These are phyloP conservation scores for Limnanthes douglasii DNA, from an alignment of 345 rosid species.

Conservation along the genomic window DNA sequence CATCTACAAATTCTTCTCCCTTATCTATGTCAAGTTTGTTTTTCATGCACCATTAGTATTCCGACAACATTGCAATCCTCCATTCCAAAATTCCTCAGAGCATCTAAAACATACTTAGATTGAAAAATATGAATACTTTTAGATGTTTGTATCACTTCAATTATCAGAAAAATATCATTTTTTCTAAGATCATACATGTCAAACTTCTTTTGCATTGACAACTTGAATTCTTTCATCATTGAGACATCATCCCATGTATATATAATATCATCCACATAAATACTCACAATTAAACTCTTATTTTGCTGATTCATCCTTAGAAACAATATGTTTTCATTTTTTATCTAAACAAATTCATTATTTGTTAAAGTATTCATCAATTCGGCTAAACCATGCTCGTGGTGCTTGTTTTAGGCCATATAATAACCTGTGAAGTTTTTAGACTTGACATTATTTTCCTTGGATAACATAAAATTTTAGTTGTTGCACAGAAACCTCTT, in stretches of 20 bases:
- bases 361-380: not conserved
- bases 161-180: too few species aligned
- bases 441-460: not conserved
- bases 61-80: too few species aligned
- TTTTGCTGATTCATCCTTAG: not conserved
- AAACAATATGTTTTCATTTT: not conserved
- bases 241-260: not conserved
- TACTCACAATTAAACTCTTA: not conserved
- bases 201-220: too few species aligned
- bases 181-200: too few species aligned
- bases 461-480: not conserved
- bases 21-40: too few species aligned
- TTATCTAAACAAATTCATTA: not conserved
- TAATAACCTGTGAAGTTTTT: not conserved
- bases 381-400: not conserved
- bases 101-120: too few species aligned
- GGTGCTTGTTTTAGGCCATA: slow-evolving; percentile 1
- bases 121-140: too few species aligned
- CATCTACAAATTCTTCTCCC: too few species aligned
- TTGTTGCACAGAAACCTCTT: not conserved
- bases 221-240: not conserved
- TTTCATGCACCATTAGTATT: too few species aligned
- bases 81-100: too few species aligned
- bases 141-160: too few species aligned
- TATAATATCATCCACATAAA: not conserved